phyloP scores from a whole-genome alignment of 345 rosid genomes.

The Syzygium grande region DNA sequence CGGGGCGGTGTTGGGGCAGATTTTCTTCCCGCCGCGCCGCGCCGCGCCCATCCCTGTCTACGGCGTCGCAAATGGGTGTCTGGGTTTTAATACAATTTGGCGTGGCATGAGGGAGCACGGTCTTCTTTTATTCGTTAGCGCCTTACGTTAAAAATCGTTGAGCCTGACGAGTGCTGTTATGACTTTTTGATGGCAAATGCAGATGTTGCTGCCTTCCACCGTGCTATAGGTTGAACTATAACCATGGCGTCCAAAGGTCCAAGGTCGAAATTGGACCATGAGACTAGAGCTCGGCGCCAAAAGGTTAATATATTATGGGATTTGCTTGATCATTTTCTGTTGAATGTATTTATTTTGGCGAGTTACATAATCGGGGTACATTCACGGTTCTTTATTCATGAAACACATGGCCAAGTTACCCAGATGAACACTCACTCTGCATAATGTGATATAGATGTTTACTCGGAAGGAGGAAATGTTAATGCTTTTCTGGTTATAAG shows the following conservation, averaged over 20 bases:
- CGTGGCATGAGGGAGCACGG: neutral
- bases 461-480: neutral
- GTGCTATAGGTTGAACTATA: neutral
- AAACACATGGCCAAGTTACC: neutral
- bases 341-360: neutral
- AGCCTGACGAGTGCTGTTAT: neutral
- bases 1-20: neutral
- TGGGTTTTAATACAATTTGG: neutral
- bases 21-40: neutral
- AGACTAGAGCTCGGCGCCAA: constrained; percentile 80
- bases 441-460: neutral
- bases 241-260: constrained; percentile 68
- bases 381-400: neutral
- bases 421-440: neutral
- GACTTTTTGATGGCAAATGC: neutral
- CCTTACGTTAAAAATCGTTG: neutral
- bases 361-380: neutral
- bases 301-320: constrained; percentile 29
- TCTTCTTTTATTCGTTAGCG: neutral
- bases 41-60: neutral
- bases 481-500: neutral
- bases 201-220: neutral
- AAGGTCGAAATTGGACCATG: constrained; percentile 67
- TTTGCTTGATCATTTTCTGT: neutral
- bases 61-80: neutral